Percentiles rank a stretch among this genome's conserved stretches.
Evolutionary conservation across 257 asterid genomes (phyloP).

Genomic region (Nicotiana undulata): DNA sequence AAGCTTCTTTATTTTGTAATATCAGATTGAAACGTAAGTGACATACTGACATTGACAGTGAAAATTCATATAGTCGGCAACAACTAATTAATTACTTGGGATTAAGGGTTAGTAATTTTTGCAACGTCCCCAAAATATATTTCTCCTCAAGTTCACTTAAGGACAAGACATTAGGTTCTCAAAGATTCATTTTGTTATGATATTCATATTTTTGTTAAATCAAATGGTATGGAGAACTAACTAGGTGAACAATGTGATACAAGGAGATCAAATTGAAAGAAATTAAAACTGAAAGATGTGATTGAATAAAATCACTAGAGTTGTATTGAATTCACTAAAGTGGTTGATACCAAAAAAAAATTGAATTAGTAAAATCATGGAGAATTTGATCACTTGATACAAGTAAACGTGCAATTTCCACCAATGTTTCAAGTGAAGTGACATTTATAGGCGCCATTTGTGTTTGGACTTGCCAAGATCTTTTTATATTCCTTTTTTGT

Average conservation of each 20-base stretch:
- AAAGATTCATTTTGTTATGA: neutral
- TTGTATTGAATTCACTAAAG: neutral
- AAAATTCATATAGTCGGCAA: neutral
- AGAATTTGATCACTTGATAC: neutral
- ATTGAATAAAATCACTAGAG: neutral
- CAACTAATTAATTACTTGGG: neutral
- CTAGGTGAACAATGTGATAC: neutral
- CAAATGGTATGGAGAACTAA: neutral
- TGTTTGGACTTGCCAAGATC: neutral
- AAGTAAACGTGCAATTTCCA: constrained; percentile 12
- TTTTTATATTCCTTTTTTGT: neutral
- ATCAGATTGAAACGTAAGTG: neutral
- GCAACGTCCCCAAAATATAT: neutral
- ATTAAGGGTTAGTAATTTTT: neutral
- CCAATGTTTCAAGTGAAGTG: constrained; percentile 11
- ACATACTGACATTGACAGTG: neutral
- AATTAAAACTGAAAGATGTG: neutral
- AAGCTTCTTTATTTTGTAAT: neutral
- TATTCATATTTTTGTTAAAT: neutral
- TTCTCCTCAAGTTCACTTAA: neutral
- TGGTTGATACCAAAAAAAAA: neutral
- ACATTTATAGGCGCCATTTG: neutral
- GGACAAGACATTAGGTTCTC: neutral
- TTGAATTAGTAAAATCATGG: neutral
- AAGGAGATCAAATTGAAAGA: neutral